phyloP scores from a whole-genome alignment of 2,329 filamentous ascomycete species.

The Emergomyces orientalis region DNA sequence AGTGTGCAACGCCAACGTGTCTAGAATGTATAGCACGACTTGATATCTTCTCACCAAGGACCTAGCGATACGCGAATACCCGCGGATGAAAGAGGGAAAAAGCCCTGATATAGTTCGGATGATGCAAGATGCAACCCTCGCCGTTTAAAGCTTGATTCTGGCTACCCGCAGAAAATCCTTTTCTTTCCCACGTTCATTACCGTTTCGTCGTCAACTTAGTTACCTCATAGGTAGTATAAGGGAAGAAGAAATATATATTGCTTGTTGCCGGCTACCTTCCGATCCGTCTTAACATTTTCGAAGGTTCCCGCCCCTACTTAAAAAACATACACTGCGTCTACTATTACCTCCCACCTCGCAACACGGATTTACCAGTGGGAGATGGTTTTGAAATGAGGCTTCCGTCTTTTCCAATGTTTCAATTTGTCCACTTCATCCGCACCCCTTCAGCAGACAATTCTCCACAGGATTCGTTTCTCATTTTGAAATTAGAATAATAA shows the following conservation, averaged over 20 bases:
- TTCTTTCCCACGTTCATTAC: not conserved
- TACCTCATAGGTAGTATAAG: not conserved
- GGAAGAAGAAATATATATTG: not conserved
- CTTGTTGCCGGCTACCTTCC: not conserved
- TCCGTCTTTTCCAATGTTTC: not conserved
- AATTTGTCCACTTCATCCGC: not conserved
- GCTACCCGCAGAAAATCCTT: not conserved
- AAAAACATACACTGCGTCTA: not conserved
- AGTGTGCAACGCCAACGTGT: slow-evolving; percentile 13
- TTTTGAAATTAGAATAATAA: not conserved
- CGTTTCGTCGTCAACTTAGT: not conserved
- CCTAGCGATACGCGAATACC: slow-evolving; percentile 10
- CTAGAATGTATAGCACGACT: slow-evolving; percentile 10
- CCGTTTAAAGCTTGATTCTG: slow-evolving; percentile 2
- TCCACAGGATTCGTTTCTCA: not conserved
- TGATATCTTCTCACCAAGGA: slow-evolving; percentile 10
- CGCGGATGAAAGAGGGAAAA: slow-evolving; percentile 10
- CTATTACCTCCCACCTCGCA: not conserved
- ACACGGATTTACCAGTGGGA: not conserved
- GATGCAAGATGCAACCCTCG: slow-evolving; percentile 1
- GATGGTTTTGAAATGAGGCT: slow-evolving; percentile 2
- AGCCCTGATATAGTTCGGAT: not conserved
- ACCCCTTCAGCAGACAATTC: not conserved
- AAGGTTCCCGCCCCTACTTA: not conserved
- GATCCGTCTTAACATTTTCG: not conserved